Base-by-base conservation (phyloP, 768 basidiomycete species). In the Tulasnella sp. region DNA sequence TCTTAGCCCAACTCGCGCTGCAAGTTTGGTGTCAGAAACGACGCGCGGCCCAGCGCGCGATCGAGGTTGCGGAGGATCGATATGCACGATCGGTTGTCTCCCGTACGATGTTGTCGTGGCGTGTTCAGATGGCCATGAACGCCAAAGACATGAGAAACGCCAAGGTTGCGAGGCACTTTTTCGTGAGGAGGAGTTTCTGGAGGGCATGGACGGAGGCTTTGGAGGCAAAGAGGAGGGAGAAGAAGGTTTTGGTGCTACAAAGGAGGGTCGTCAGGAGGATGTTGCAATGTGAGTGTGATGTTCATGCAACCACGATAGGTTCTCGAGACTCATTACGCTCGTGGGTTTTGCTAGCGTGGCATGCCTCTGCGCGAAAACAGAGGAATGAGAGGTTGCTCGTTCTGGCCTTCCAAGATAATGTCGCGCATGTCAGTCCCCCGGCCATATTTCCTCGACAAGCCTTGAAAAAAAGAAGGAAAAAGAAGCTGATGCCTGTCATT, bases 111-210 rank as follows among this genome's bases (percentile, higher is more conserved):
- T 66, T 78, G 4, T 65, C 61, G 17, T 88, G 87, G 86, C 76
- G 82, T 19, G 65, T 79, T 19, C 71, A 72, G 41, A 70, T 84
- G 52, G 76, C 80, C 17, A 68, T 71, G 15, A 75, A 76, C 57
- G 62, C 80, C 42, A 78, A 77, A 62, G 63, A 75, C 64, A 67
- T 73, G 42, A 80, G 78, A 63, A 74, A 80, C 64, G 84, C 84
- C 1, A 77, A 75, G 62, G 68, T 75, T 29, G 78, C 79, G 0
- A 72, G 78, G 63, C 77, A 73, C 53, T 79, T 74, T 60, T 76
- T 87, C 61, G 50, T 76, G 4, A 68, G 73, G 29, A 54, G 61
- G 27, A 25, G 53, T 21, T 56, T 54, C 55, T 80, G 79, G 75
- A 73, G 67, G 53, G 61, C 63, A 21, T 80, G 84, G 82, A 73